phyloP scores from a whole-genome alignment of 495 filamentous ascomycete genomes.

The Chaetomidium leptoderma region DNA sequence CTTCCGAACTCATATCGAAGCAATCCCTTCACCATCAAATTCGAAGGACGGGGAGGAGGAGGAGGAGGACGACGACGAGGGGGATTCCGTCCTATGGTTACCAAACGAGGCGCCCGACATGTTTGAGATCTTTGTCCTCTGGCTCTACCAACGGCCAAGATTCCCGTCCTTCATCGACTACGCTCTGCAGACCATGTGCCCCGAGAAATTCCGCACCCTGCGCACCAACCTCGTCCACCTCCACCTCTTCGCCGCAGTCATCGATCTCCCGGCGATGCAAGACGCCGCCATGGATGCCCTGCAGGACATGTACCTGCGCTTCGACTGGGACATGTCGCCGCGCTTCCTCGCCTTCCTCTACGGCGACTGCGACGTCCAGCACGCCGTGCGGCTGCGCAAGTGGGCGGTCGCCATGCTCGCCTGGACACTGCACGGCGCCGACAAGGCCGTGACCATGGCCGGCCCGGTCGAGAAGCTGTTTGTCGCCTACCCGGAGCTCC shows the following conservation, averaged over 20 bases:
- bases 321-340: slow-evolving; percentile 46
- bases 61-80: slow-evolving; percentile 20
- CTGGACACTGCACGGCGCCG: slow-evolving; percentile 37
- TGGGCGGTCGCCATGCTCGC: slow-evolving; percentile 51
- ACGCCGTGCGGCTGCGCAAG: slow-evolving; percentile 40
- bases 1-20: slow-evolving; percentile 40
- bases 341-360: slow-evolving; percentile 43
- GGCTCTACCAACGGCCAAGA: slow-evolving; percentile 38
- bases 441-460: slow-evolving; percentile 17
- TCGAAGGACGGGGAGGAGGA: slow-evolving; percentile 8
- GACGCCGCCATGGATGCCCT: slow-evolving; percentile 47
- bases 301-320: slow-evolving; percentile 47
- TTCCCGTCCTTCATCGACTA: slow-evolving; percentile 39
- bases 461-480: slow-evolving; percentile 37
- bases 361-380: slow-evolving; percentile 39
- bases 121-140: slow-evolving; percentile 46
- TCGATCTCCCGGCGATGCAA: slow-evolving; percentile 40
- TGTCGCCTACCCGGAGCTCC: slow-evolving; percentile 34
- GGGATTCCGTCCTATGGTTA: slow-evolving; percentile 34
- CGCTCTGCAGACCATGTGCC: slow-evolving; percentile 29
- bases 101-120: slow-evolving; percentile 42
- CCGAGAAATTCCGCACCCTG: slow-evolving; percentile 21
- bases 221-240: slow-evolving; percentile 42
- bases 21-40: slow-evolving; percentile 20
- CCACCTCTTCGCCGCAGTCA: slow-evolving; percentile 45